Evolutionary conservation across 352 stramenopile genomes (phyloP).

Genomic region (Blastocystis sp.): DNA sequence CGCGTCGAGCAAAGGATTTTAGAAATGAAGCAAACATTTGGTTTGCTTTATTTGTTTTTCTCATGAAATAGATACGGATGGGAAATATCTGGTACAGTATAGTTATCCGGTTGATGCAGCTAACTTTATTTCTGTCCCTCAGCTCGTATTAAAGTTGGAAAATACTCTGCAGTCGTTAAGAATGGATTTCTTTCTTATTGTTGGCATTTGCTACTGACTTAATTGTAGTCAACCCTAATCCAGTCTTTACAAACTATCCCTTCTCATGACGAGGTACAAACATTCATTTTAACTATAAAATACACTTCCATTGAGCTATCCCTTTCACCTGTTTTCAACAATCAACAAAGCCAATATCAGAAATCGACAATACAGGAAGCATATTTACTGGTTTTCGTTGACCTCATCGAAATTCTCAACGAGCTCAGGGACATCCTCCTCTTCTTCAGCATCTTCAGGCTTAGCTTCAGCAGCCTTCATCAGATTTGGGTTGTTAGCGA

Average conservation of each 20-base stretch:
- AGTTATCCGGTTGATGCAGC: background rate
- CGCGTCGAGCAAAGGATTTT: background rate
- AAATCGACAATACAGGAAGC: constrained; percentile 38
- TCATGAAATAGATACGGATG: background rate
- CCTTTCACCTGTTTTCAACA: constrained; percentile 15
- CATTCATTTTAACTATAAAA: background rate
- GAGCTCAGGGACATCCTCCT: constrained; percentile 92
- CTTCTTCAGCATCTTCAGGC: constrained; percentile 77
- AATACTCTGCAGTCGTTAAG: background rate
- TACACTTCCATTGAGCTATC: background rate
- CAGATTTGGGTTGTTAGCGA: constrained; percentile 88
- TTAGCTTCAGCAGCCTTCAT: constrained; percentile 72
- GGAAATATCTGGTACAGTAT: background rate
- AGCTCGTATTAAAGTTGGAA: background rate
- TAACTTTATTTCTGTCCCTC: background rate
- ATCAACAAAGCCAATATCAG: constrained; percentile 25
- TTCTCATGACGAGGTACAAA: background rate
- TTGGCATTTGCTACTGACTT: background rate
- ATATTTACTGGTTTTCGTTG: constrained; percentile 69
- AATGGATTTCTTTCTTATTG: background rate
- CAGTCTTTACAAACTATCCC: background rate
- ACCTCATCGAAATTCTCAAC: constrained; percentile 97
- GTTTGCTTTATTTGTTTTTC: background rate
- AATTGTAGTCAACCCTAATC: background rate
- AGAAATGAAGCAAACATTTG: background rate